Evolutionary conservation across 495 filamentous ascomycete species (phyloP).

Genomic region (Ramalina peruviana): DNA sequence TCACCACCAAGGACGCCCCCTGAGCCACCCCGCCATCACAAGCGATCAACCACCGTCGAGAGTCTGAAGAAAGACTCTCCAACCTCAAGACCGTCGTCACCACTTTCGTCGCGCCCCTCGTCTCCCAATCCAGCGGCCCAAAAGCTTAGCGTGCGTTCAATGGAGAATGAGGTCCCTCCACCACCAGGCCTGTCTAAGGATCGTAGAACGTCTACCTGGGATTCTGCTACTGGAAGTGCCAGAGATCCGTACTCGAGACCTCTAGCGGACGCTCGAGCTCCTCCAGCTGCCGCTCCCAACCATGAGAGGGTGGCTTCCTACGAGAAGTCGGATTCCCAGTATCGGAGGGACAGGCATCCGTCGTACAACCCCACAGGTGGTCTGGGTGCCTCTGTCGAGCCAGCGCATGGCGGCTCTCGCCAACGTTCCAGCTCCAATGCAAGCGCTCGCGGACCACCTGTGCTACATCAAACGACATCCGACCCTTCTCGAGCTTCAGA

Average conservation of each 20-base stretch:
- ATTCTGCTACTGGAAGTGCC: background rate
- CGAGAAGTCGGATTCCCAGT: background rate
- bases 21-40: background rate
- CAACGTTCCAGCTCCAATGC: too few relatives aligned
- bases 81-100: conserved; percentile 11
- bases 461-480: too few relatives aligned
- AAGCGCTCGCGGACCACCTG: too few relatives aligned
- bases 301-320: background rate
- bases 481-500: conserved; percentile 1
- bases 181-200: background rate
- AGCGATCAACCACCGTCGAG: background rate
- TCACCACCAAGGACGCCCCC: conserved; percentile 17
- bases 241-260: background rate
- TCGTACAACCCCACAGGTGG: background rate
- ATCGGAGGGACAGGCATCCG: background rate
- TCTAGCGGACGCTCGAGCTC: background rate
- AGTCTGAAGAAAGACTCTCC: conserved; percentile 8
- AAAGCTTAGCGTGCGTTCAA: background rate
- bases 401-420: background rate
- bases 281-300: background rate
- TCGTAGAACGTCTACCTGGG: background rate
- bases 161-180: background rate
- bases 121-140: background rate
- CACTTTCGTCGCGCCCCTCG: conserved; percentile 5
- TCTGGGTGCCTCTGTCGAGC: background rate